These are phyloP conservation scores for Rhizoclosmatium globosum DNA, from an alignment of 192 early-diverging fungal species.

Conservation along the genomic window DNA sequence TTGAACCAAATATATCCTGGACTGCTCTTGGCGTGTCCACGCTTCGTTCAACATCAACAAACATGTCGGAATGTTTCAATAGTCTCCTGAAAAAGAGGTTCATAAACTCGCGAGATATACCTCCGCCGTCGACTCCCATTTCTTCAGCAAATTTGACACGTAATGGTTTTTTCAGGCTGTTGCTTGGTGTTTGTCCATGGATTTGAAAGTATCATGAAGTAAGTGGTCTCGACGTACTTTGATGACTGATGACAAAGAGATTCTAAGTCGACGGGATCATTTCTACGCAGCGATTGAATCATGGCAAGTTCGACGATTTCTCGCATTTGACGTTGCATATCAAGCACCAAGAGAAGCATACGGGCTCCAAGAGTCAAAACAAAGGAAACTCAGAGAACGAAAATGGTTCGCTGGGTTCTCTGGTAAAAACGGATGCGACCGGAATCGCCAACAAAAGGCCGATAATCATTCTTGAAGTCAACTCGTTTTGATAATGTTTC, in stretches of 20 bases:
- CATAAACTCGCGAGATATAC: slow-evolving; percentile 36
- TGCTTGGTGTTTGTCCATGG: neutral
- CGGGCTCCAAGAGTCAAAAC: slow-evolving; percentile 2
- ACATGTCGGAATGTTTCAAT: slow-evolving; percentile 32
- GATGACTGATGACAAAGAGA: neutral
- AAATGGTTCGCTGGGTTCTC: neutral
- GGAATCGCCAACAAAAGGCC: neutral
- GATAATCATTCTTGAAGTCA: slow-evolving; percentile 22
- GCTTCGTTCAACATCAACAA: slow-evolving; percentile 21
- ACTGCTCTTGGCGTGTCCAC: neutral
- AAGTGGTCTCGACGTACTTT: slow-evolving; percentile 14
- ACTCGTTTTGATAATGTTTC: slow-evolving; percentile 5
- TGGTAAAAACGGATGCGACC: neutral
- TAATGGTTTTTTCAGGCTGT: slow-evolving; percentile 20
- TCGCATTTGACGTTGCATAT: slow-evolving; percentile 21
- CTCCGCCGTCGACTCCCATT: slow-evolving; percentile 33
- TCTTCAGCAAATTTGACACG: slow-evolving; percentile 26
- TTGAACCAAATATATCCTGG: slow-evolving; percentile 28
- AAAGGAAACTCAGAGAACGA: slow-evolving; percentile 24
- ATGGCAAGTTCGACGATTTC: slow-evolving; percentile 18
- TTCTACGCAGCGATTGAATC: neutral
- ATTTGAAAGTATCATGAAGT: slow-evolving; percentile 26
- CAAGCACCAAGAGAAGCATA: slow-evolving; percentile 6
- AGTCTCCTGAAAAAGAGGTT: slow-evolving; percentile 26
- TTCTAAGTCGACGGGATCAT: neutral